Percentiles rank a stretch among this genome's conserved stretches.
Conservation (phyloP, 192 early-diverging fungal genomes). For the Coemansia javaensis region DNA sequence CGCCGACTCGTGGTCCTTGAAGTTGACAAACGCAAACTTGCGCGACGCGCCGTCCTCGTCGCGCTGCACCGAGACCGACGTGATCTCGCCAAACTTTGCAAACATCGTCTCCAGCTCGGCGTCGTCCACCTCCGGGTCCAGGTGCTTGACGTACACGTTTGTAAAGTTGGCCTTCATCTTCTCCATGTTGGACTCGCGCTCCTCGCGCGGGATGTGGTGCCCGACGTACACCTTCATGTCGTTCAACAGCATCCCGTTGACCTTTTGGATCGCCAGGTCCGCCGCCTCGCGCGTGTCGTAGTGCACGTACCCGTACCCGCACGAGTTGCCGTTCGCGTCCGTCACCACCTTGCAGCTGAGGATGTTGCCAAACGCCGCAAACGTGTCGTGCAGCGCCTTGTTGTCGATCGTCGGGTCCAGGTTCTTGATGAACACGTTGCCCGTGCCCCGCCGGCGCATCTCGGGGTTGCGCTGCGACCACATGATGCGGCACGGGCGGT, state of each 20-base stretch:
- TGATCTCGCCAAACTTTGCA: slow-evolving; percentile 71
- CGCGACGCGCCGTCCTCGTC: slow-evolving; percentile 83
- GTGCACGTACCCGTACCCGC: slow-evolving; percentile 98
- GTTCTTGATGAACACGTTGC: slow-evolving; percentile 99
- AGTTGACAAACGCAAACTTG: slow-evolving; percentile 98
- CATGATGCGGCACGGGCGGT: slow-evolving; percentile 97
- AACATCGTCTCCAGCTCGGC: slow-evolving; percentile 79
- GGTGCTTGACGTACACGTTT: slow-evolving; percentile 98
- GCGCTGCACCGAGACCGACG: slow-evolving; percentile 69
- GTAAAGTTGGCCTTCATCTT: slow-evolving; percentile 89
- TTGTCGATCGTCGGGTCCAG: slow-evolving; percentile 95
- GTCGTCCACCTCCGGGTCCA: slow-evolving; percentile 74
- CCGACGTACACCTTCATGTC: slow-evolving; percentile 97
- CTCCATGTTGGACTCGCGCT: slow-evolving; percentile 86
- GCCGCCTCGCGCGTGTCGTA: slow-evolving; percentile 94
- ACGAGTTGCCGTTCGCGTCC: slow-evolving; percentile 70
- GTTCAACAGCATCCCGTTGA: slow-evolving; percentile 99
- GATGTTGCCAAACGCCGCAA: slow-evolving; percentile 95
- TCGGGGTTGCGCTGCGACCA: slow-evolving; percentile 99
- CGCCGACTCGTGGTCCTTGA: slow-evolving; percentile 83
- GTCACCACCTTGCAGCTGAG: slow-evolving; percentile 95
- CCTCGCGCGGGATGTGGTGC: slow-evolving; percentile 85
- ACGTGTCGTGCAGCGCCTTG: slow-evolving; percentile 99
- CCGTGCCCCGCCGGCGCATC: slow-evolving; percentile 81
- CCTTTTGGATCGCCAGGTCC: slow-evolving; percentile 91